These are phyloP conservation scores for Barnettozyma vustinii DNA, from an alignment of 805 yeast genomes.

Conservation along the genomic window DNA sequence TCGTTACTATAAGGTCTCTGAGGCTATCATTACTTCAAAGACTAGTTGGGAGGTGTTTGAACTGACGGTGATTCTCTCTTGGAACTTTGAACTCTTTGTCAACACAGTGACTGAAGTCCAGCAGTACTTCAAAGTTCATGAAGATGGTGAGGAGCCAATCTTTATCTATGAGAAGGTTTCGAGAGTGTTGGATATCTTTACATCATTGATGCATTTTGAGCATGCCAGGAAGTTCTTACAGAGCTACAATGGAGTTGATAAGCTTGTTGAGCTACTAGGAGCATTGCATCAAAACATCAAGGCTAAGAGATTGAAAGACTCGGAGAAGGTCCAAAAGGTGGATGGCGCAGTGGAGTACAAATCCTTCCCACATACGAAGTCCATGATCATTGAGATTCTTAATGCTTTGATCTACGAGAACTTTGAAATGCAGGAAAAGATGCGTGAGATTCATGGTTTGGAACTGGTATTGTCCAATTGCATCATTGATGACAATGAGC, in stretches of 20 bases:
- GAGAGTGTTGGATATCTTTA: slow-evolving; percentile 29
- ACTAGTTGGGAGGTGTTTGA: slow-evolving; percentile 33
- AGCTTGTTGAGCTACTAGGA: slow-evolving; percentile 27
- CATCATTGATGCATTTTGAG: slow-evolving; percentile 28
- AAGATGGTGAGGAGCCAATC: slow-evolving; percentile 13
- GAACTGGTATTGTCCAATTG: slow-evolving; percentile 74
- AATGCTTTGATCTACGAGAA: slow-evolving; percentile 51
- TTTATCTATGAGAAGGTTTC: slow-evolving; percentile 27
- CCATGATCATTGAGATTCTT: slow-evolving; percentile 60
- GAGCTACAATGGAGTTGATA: slow-evolving; percentile 33
- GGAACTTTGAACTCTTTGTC: slow-evolving; percentile 32
- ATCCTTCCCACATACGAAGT: slow-evolving; percentile 60
- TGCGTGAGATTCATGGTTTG: slow-evolving; percentile 63
- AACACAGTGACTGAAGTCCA: slow-evolving; percentile 17
- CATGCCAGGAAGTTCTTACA: slow-evolving; percentile 32
- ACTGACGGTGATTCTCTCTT: slow-evolving; percentile 33
- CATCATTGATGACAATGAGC: slow-evolving; percentile 82
- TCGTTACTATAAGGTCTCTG: slow-evolving; percentile 25
- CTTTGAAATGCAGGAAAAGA: slow-evolving; percentile 55
- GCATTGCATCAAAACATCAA: slow-evolving; percentile 30
- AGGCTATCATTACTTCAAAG: slow-evolving; percentile 31
- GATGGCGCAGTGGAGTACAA: slow-evolving; percentile 22
- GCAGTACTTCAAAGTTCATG: slow-evolving; percentile 21
- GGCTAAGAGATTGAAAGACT: slow-evolving; percentile 24
- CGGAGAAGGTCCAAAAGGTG: slow-evolving; percentile 13